These are phyloP conservation scores for Kwoniella sp. DNA, from an alignment of 768 basidiomycete genomes.

Conservation along the genomic window DNA sequence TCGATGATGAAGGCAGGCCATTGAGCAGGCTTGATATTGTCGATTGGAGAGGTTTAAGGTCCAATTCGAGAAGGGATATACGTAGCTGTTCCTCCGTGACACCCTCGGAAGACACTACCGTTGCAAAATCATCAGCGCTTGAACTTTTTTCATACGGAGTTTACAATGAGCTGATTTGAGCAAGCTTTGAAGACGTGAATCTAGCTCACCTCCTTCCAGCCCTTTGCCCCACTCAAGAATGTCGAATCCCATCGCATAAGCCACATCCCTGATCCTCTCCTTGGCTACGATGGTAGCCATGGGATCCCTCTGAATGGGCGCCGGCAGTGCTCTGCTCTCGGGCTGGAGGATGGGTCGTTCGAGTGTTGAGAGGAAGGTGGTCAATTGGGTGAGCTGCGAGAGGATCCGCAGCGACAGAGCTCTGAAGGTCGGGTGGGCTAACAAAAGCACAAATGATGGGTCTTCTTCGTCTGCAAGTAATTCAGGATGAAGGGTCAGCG, in stretches of 20 bases:
- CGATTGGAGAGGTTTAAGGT: slow-evolving; percentile 11
- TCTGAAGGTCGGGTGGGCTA: slow-evolving; percentile 17
- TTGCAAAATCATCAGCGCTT: slow-evolving; percentile 5
- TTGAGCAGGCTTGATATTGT: slow-evolving; percentile 4
- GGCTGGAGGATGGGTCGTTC: slow-evolving; percentile 38
- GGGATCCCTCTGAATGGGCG: slow-evolving; percentile 20
- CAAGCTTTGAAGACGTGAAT: no score
- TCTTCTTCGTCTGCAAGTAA: neutral
- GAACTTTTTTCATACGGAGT: neutral
- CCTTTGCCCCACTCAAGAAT: slow-evolving; percentile 36
- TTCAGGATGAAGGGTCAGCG: no score
- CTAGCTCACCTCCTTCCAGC: slow-evolving; percentile 22
- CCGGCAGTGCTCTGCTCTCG: slow-evolving; percentile 19
- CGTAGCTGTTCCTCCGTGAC: slow-evolving; percentile 5
- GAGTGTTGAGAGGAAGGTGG: slow-evolving; percentile 22
- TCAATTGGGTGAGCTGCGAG: slow-evolving; percentile 28
- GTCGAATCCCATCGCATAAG: slow-evolving; percentile 29
- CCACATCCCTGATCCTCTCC: slow-evolving; percentile 28
- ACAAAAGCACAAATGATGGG: slow-evolving; percentile 4
- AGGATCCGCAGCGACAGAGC: slow-evolving; percentile 18
- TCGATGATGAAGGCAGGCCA: slow-evolving; percentile 28
- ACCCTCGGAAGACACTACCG: slow-evolving; percentile 3
- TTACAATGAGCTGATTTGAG: no score
- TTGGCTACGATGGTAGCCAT: slow-evolving; percentile 37
- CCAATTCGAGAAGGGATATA: slow-evolving; percentile 14